Evolutionary conservation across 2,329 filamentous ascomycete species (phyloP).

Genomic region (Diplodia seriata): DNA sequence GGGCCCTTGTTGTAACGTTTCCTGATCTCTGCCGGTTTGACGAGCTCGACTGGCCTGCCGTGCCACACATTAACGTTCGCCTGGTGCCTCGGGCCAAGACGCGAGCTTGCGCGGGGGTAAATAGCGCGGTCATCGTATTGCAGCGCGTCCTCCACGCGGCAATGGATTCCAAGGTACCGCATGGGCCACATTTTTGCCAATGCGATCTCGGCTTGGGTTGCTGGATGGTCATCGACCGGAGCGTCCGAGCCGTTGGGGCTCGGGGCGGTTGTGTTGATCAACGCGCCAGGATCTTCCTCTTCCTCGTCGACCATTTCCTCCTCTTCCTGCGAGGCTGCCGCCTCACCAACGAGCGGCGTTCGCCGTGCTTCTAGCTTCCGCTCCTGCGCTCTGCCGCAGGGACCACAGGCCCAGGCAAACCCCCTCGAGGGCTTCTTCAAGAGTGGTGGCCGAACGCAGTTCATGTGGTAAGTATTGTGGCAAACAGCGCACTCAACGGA

Average conservation of each 20-base stretch:
- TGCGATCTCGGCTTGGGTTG: constrained; percentile 85
- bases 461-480: constrained; percentile 96
- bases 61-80: constrained; percentile 85
- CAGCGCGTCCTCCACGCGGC: constrained; percentile 90
- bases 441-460: constrained; percentile 89
- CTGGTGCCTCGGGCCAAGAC: constrained; percentile 89
- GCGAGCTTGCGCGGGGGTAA: constrained; percentile 92
- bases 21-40: constrained; percentile 86
- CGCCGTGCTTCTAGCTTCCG: constrained; percentile 88
- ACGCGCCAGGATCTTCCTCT: constrained; percentile 64
- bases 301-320: constrained; percentile 71
- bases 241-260: constrained; percentile 55
- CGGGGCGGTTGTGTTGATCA: constrained; percentile 53
- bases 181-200: constrained; percentile 96
- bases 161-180: constrained; percentile 93
- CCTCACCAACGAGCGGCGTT: constrained; percentile 72
- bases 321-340: constrained; percentile 65
- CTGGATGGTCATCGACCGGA: constrained; percentile 65
- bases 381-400: constrained; percentile 95
- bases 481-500: constrained; percentile 98
- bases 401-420: constrained; percentile 97
- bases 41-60: constrained; percentile 84
- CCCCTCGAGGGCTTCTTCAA: constrained; percentile 96
- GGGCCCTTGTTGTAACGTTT: constrained; percentile 71
- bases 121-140: constrained; percentile 95